phyloP scores from a whole-genome alignment of 2,329 filamentous ascomycete genomes.

The Clonostachys sp. region DNA sequence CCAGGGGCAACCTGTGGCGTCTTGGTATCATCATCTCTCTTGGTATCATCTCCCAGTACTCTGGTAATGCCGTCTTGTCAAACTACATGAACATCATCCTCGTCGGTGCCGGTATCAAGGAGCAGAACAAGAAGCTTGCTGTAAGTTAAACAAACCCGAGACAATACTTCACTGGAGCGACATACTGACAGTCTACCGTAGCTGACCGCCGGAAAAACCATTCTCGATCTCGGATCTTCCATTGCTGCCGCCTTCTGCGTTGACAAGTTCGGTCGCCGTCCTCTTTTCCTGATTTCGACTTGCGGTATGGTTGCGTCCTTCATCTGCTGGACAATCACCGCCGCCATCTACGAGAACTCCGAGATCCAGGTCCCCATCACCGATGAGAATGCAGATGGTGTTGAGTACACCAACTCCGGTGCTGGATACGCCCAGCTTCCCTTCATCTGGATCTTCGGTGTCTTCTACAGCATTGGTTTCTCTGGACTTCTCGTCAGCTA shows the following conservation, averaged over 20 bases:
- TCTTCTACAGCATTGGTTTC: slow-evolving; percentile 57
- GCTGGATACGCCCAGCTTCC: slow-evolving; percentile 51
- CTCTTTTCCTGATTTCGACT: slow-evolving; percentile 46
- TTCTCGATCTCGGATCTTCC: slow-evolving; percentile 53
- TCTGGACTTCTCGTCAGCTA: slow-evolving; percentile 54
- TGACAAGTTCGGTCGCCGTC: slow-evolving; percentile 45
- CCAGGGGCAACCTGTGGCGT: slow-evolving; percentile 60
- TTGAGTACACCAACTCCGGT: slow-evolving; percentile 27
- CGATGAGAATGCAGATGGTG: slow-evolving; percentile 9
- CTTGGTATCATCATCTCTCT: slow-evolving; percentile 58
- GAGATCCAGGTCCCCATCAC: slow-evolving; percentile 5
- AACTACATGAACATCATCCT: slow-evolving; percentile 65
- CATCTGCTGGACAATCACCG: slow-evolving; percentile 44
- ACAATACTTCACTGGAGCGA: slow-evolving; percentile 3
- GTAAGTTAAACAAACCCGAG: slow-evolving; percentile 19
- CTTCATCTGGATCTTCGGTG: slow-evolving; percentile 55
- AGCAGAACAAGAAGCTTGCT: slow-evolving; percentile 50
- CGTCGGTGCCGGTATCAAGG: slow-evolving; percentile 53
- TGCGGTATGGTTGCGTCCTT: slow-evolving; percentile 43
- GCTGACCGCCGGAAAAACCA: slow-evolving; percentile 50
- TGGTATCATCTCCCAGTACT: slow-evolving; percentile 64
- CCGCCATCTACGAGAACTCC: slow-evolving; percentile 46
- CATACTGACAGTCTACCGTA: slow-evolving; percentile 3
- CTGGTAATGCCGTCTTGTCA: slow-evolving; percentile 61
- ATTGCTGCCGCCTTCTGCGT: slow-evolving; percentile 45